Evolutionary conservation across 495 filamentous ascomycete species (phyloP), one percentile per base, ranked within the genome.

Genomic region (Aspergillus avenaceus): DNA sequence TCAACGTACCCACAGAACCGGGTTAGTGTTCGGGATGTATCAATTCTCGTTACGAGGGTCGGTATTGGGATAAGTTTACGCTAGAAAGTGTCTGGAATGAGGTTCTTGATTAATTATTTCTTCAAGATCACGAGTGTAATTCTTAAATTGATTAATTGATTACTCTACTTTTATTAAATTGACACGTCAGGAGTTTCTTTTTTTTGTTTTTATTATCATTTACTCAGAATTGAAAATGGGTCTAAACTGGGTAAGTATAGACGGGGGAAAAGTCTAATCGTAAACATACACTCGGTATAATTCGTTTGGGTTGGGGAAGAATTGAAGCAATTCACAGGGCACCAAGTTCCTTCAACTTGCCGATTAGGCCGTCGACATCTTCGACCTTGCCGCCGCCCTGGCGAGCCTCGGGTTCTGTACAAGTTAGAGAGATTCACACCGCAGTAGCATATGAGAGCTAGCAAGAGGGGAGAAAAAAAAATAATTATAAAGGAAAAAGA

Each of bases 351-450:
- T 96, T 98, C 67, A 98, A 71, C 80, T 89, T 95, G 11, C 77
- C 71, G 58, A 98, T 84, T 68, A 98, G 76, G 6, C 92, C 91
- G 69, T 95, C 91, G 27, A 98, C 95, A 80, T 95, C 86, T 62
- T 93, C 90, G 26, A 97, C 95, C 80, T 96, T 97, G 52, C 90
- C 90, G 58, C 93, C 93, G 32, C 95, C 93, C 73, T 96, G 81
- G 67, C 93, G 79, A 40, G 88, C 73, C 24, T 90, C 82, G 45
- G 93, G 93, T 76, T 97, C 93, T 88, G 59, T 27, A 21, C 48
- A 41, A 14, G 47, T 71, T 47, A 76, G 64, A 6, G 14, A 32
- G 14, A n/a, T n/a, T n/a, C n/a, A n/a, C n/a, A n/a, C 53, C 54
- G n/a, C 24, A 32, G 8, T 18, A 31, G 41, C 14, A 9, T 26